Evolutionary conservation across 2,329 filamentous ascomycete species (phyloP).

Genomic region (Phaeosphaeria sp.): DNA sequence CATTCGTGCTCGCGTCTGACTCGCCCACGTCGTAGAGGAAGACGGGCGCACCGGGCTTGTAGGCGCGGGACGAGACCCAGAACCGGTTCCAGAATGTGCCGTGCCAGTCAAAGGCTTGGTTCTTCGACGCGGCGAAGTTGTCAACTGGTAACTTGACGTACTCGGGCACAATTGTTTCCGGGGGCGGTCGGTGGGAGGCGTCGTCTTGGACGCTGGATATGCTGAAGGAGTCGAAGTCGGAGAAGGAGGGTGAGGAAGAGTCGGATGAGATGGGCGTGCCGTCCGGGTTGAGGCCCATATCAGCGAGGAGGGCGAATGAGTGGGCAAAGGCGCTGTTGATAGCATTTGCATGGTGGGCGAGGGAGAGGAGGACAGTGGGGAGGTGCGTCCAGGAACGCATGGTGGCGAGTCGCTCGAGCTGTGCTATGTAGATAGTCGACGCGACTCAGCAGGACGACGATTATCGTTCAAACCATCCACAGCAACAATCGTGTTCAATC

Average conservation of each 20-base stretch:
- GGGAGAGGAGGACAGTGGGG: constrained; percentile 33
- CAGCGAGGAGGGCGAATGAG: constrained; percentile 33
- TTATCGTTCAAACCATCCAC: not conserved
- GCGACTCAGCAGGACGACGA: not conserved
- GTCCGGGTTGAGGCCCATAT: constrained; percentile 42
- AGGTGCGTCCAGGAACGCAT: constrained; percentile 9
- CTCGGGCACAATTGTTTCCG: constrained; percentile 33
- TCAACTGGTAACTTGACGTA: constrained; percentile 46
- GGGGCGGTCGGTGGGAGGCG: not conserved
- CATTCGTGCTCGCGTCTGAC: constrained; percentile 34
- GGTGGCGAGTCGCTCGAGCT: not conserved
- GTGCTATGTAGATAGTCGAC: not conserved
- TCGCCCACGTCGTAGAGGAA: constrained; percentile 50
- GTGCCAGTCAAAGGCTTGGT: constrained; percentile 20
- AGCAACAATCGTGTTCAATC: not conserved
- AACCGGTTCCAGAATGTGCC: constrained; percentile 47
- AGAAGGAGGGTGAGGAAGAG: not conserved
- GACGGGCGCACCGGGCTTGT: constrained; percentile 46
- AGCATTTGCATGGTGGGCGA: constrained; percentile 30
- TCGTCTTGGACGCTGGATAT: constrained; percentile 1
- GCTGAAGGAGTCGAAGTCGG: not conserved
- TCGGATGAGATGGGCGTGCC: constrained; percentile 29
- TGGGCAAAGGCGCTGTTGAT: constrained; percentile 28
- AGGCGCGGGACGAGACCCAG: constrained; percentile 43
- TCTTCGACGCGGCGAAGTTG: constrained; percentile 39